A percentile compares a stretch with the other conserved stretches of the same genome.
These are phyloP conservation scores for Ogataea dorogensis DNA, from an alignment of 805 yeast species.

Conservation along the genomic window DNA sequence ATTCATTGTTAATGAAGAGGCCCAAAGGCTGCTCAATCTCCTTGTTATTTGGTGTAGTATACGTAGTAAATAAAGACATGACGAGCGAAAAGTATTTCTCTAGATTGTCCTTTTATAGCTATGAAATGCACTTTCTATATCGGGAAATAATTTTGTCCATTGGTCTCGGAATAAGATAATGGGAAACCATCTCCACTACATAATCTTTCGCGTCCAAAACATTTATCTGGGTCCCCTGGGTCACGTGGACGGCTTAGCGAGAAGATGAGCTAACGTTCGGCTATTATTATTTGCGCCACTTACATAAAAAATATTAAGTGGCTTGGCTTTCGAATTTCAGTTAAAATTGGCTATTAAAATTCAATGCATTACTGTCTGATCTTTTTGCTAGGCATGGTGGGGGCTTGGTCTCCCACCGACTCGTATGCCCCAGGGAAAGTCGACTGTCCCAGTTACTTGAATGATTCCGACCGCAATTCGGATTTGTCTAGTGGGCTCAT, in stretches of 20 bases:
- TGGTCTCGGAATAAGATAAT: too few species aligned
- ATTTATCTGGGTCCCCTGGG: too few species aligned
- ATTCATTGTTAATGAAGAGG: constrained; percentile 59
- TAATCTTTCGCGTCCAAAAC: too few species aligned
- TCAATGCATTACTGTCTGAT: constrained; percentile 3
- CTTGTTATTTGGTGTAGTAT: constrained; percentile 34
- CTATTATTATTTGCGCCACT: too few species aligned
- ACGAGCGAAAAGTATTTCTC: too few species aligned
- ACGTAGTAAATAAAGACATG: constrained; percentile 23
- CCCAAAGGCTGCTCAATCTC: constrained; percentile 44
- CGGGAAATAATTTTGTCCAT: constrained; percentile 4
- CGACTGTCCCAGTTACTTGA: constrained; percentile 45
- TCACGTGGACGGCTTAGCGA: too few species aligned
- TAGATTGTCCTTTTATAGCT: too few species aligned
- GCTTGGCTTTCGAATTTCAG: constrained; percentile 1
- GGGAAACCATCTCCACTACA: too few species aligned
- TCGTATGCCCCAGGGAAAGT: constrained; percentile 62
- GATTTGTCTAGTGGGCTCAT: constrained; percentile 24
- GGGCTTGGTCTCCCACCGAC: constrained; percentile 53
- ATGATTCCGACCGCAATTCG: constrained; percentile 18
- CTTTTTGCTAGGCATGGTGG: constrained; percentile 3
- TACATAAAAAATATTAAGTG: too few species aligned
- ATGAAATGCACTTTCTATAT: too few species aligned
- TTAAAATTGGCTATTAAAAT: background rate
- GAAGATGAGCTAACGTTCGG: too few species aligned